Evolutionary conservation across 331 rosid genomes (phyloP).

Genomic region (Phaseolus coccineus): DNA sequence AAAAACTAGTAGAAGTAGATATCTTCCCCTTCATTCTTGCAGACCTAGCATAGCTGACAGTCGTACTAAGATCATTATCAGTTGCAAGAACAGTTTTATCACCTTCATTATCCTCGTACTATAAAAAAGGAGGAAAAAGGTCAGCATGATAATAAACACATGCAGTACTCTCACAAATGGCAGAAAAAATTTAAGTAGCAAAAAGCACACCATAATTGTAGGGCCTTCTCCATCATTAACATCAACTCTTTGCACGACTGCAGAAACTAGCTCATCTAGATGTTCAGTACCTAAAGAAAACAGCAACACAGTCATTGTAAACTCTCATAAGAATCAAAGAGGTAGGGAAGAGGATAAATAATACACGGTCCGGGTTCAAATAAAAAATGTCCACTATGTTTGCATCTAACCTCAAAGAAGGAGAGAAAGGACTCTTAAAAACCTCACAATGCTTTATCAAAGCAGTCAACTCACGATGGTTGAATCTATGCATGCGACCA

Average conservation of each 20-base stretch:
- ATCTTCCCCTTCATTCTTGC: slow-evolving; percentile 73
- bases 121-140: slow-evolving; percentile 45
- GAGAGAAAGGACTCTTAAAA: not conserved
- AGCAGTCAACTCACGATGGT: slow-evolving; percentile 56
- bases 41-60: slow-evolving; percentile 78
- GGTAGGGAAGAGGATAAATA: not conserved
- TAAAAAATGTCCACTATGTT: no score
- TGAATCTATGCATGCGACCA: slow-evolving; percentile 84
- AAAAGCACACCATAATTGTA: slow-evolving; percentile 66
- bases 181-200: slow-evolving; percentile 37
- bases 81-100: slow-evolving; percentile 81
- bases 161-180: slow-evolving; percentile 11
- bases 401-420: not conserved
- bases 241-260: slow-evolving; percentile 69
- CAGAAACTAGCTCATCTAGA: slow-evolving; percentile 75
- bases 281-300: slow-evolving; percentile 65
- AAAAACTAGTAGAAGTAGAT: slow-evolving; percentile 34
- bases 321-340: slow-evolving; percentile 22
- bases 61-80: slow-evolving; percentile 71
- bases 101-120: slow-evolving; percentile 42
- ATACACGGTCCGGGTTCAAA: no score
- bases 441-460: slow-evolving; percentile 22
- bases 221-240: slow-evolving; percentile 59
- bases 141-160: slow-evolving; percentile 22
- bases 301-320: slow-evolving; percentile 18